Evolutionary conservation across 441 rosid genomes (phyloP), one percentile per base, ranked within the genome.

Genomic region (Capsella rubella): DNA sequence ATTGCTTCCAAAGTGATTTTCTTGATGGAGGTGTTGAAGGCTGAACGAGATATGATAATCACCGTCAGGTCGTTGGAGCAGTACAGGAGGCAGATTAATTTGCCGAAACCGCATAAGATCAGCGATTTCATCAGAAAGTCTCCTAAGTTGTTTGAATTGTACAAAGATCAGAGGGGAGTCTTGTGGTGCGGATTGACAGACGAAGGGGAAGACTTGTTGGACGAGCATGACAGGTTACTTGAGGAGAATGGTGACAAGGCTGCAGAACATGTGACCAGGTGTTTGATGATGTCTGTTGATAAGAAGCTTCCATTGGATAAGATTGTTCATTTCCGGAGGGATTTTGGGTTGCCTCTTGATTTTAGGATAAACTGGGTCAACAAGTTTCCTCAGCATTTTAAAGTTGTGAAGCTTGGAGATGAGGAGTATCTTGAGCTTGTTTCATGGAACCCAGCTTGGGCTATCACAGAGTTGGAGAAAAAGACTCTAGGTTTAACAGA

Each of bases 141-240:
- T n/a, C 93, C 98, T 0, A 87, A 87, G 81, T 71, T 93, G 78
- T 89, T 90, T 40, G 97, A 90, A 21, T 72, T 93, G 78, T 90
- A 85, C 7, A 87, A 87, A 82, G 95, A 90, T 76, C 84, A 82
- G 57, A 86, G 88, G 40, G 91, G 97, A 55, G 71, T 82, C n/a
- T 57, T 86, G 64, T 90, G 97, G 95, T 90, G 98, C 77, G 97
- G 97, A 21, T 72, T 90, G 92, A 86, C 93, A 0, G 77, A 82
- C 49, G 84, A 57, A 69, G 89, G 82, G 4, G 95, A 93, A 65
- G 86, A 79, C 8, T 87, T 92, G 79, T 34, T 88, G 63, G 84
- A 85, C 16, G 95, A 90, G 74, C 87, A 84, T 61, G 89, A 86
- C 18, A 80, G 62, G 64, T 63, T 87, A 43, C 64, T 90, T 8